These are phyloP conservation scores for Neurospora sp. DNA, from an alignment of 495 filamentous ascomycete species.

Conservation along the genomic window DNA sequence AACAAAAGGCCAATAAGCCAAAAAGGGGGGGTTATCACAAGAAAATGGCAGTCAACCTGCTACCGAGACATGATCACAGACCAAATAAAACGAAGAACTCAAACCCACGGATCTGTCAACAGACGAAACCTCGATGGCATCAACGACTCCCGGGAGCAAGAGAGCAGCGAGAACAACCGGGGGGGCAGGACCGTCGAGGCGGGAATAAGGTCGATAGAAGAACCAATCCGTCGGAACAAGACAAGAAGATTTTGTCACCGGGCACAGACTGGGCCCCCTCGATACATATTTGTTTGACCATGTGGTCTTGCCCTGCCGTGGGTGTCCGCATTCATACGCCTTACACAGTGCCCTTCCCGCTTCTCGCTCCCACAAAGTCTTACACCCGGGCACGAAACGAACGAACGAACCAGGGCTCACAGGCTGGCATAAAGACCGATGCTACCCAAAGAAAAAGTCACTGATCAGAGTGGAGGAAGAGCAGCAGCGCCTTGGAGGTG, in stretches of 20 bases:
- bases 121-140: background rate
- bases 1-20: background rate
- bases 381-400: background rate
- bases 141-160: background rate
- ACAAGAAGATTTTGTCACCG: constrained; percentile 14
- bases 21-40: background rate
- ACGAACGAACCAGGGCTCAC: background rate
- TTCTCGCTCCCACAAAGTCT: background rate
- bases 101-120: background rate
- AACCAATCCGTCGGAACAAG: constrained; percentile 2
- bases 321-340: background rate
- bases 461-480: background rate
- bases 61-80: constrained; percentile 19
- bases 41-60: constrained; percentile 7
- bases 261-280: background rate
- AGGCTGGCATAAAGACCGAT: background rate
- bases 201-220: background rate
- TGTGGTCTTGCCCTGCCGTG: background rate
- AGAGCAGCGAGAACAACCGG: background rate
- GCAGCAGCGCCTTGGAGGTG: background rate
- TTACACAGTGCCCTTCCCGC: background rate
- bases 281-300: background rate
- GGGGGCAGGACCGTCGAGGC: background rate
- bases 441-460: background rate
- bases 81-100: background rate